Percentiles rank a stretch among this genome's conserved stretches.
phyloP scores from a whole-genome alignment of 441 rosid genomes.

The Adansonia grandidieri region DNA sequence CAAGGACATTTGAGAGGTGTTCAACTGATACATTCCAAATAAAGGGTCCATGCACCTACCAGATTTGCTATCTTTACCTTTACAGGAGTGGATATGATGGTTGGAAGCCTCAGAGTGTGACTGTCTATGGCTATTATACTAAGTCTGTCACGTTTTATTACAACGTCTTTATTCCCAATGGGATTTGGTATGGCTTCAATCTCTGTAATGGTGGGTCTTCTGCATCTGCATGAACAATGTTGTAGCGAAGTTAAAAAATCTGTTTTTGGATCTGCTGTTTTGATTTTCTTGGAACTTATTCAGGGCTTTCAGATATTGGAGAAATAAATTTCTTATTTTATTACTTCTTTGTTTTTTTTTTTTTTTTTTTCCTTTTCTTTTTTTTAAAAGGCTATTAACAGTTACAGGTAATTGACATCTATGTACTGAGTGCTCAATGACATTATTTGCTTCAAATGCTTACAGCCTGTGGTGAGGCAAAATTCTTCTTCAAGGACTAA shows the following conservation, averaged over 20 bases:
- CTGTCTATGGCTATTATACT: constrained; percentile 43
- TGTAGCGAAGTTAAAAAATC: not conserved
- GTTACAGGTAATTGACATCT: not conserved
- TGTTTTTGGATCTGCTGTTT: not conserved
- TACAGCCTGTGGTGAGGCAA: not conserved
- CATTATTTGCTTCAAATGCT: constrained; percentile 7
- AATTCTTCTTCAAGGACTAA: not conserved
- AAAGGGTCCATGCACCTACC: constrained; percentile 59
- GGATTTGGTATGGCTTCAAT: constrained; percentile 66
- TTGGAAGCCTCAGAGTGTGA: constrained; percentile 63
- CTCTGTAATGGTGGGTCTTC: constrained; percentile 52
- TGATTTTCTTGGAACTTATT: not conserved
- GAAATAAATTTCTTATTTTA: not conserved
- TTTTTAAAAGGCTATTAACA: not conserved
- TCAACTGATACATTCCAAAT: constrained; percentile 65
- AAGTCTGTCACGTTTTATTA: constrained; percentile 52
- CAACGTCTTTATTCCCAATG: constrained; percentile 50
- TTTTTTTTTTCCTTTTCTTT: not conserved
- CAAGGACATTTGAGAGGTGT: constrained; percentile 56
- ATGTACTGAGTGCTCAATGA: not conserved
- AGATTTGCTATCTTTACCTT: constrained; percentile 62
- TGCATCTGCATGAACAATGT: constrained; percentile 25
- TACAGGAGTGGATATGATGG: constrained; percentile 70
- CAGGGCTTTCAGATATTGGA: not conserved
- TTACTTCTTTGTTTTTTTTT: not conserved